Evolutionary conservation across 805 yeast genomes (phyloP), one percentile per base, ranked within the genome.

Genomic region (Nakazawaea populi): DNA sequence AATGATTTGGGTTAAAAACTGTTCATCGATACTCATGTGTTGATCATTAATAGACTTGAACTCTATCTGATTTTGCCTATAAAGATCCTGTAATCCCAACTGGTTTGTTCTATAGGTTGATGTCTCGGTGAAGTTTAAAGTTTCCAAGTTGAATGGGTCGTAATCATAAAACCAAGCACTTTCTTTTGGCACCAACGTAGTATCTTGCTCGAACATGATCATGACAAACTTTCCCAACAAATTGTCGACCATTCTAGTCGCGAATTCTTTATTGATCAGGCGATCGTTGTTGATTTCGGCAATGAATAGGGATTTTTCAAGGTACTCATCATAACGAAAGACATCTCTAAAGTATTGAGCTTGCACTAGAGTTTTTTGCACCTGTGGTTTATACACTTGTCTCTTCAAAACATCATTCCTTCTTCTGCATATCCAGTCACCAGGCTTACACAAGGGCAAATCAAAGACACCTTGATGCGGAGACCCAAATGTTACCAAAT

Each of bases 271-370:
- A 24, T 69, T 57, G 36, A 58, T 63, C 18, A 61, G 52, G 14
- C 60, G 51, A 58, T 88, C 96, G 56, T 87, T 87, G 60, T 87
- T 87, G 40, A 83, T 63, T 55, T 76, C 81, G 5, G 85, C 89
- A 41, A 87, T 64, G 55, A 83, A 87, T 8, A 61, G 64, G 1
- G 90, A 83, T 52, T 76, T 68, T 27, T 73, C 71, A 55, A 84
- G 57, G 60, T 87, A 87, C 14, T 68, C 64, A 0, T 75, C 82
- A 58, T 75, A 77, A 37, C 80, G 71, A 12, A 59, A 58, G 1
- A 80, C 77, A 60, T 85, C 87, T 53, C 95, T 71, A 64, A 82
- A 87, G 60, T 85, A 88, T 59, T 87, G 94, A 0, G 95, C 94
- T 6, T 89, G 83, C 0, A 87, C 68, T 1, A 85, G 64, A 3